phyloP scores from a whole-genome alignment of 1,139 yeast species.

The Kodamaea plutei region DNA sequence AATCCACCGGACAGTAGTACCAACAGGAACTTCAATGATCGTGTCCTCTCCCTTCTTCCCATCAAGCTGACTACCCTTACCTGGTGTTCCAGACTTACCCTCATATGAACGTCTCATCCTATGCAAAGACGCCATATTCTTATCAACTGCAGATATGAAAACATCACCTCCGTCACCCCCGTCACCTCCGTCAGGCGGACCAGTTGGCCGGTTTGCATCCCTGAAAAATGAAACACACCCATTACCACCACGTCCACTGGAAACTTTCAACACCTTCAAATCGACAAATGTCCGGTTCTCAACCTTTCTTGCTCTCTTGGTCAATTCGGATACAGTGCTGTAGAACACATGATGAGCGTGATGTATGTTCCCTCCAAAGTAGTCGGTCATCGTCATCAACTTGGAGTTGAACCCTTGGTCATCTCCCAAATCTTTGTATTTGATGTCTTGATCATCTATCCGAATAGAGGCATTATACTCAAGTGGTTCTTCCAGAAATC shows the following conservation, averaged over 20 bases:
- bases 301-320: constrained; percentile 30
- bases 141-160: constrained; percentile 70
- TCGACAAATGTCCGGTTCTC: constrained; percentile 50
- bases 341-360: constrained; percentile 39
- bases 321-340: constrained; percentile 22
- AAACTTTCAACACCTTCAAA: constrained; percentile 60
- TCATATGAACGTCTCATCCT: constrained; percentile 61
- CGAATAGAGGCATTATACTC: constrained; percentile 1
- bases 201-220: constrained; percentile 78
- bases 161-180: constrained; percentile 93
- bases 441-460: constrained; percentile 8
- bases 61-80: constrained; percentile 73
- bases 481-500: constrained; percentile 1
- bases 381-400: constrained; percentile 31
- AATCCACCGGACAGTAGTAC: constrained; percentile 83
- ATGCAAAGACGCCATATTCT: constrained; percentile 64
- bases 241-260: constrained; percentile 83
- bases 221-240: constrained; percentile 84
- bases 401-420: constrained; percentile 19
- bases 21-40: constrained; percentile 82
- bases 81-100: constrained; percentile 70
- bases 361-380: constrained; percentile 41
- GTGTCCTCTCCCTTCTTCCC: constrained; percentile 81
- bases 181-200: constrained; percentile 98
- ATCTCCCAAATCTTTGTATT: constrained; percentile 21